A percentile compares a stretch with the other conserved stretches of the same genome.
phyloP scores from a whole-genome alignment of 306 rosid genomes.

The Lathyrus aphaca region DNA sequence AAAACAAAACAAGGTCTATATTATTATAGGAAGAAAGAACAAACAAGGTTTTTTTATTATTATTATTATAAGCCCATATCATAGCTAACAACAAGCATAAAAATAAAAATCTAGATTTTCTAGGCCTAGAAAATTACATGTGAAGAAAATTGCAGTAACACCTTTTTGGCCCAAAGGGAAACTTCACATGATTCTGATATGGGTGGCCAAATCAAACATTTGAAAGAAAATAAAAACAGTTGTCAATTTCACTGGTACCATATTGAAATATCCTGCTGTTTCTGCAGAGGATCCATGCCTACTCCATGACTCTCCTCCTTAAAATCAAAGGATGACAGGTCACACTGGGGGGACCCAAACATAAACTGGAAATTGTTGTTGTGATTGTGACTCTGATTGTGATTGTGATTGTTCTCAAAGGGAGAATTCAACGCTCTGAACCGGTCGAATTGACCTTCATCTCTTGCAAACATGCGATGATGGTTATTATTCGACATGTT shows the following conservation, averaged over 20 bases:
- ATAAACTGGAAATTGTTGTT: conserved; percentile 41
- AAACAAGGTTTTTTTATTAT: conserved; percentile 44
- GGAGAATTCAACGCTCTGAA: conserved; percentile 55
- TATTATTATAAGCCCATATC: conserved; percentile 45
- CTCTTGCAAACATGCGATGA: conserved; percentile 48
- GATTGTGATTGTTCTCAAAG: conserved; percentile 48
- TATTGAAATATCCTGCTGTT: conserved; percentile 52
- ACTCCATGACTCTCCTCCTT: conserved; percentile 56
- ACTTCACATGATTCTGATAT: conserved; percentile 41
- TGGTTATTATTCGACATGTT: conserved; percentile 41
- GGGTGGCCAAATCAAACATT: conserved; percentile 29
- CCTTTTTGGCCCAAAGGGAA: conserved; percentile 33
- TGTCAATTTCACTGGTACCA: conserved; percentile 59
- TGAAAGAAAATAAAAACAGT: conserved; percentile 15
- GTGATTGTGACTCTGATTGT: not conserved
- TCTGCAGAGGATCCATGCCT: conserved; percentile 49
- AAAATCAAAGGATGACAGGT: conserved; percentile 56
- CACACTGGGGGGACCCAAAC: conserved; percentile 61
- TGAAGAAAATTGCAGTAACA: conserved; percentile 39
- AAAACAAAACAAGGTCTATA: conserved; percentile 31
- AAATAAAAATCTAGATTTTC: conserved; percentile 39
- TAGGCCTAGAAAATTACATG: conserved; percentile 41
- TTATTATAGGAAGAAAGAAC: conserved; percentile 22
- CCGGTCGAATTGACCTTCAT: conserved; percentile 51
- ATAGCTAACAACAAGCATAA: conserved; percentile 32